phyloP scores from a whole-genome alignment of 2,329 filamentous ascomycete genomes.

The Xylariaceae sp. region DNA sequence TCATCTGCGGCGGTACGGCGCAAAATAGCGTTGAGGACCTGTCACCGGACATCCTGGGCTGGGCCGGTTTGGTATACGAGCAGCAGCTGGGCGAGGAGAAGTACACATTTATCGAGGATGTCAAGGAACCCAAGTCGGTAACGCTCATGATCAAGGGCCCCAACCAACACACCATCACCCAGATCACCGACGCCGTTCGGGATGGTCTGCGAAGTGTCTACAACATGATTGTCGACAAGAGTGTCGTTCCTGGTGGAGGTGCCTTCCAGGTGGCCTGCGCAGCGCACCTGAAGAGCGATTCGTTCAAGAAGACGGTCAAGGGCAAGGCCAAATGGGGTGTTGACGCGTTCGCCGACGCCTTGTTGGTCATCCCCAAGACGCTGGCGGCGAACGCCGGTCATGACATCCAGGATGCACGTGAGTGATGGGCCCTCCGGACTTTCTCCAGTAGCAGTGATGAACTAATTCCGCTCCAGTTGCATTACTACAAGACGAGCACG shows the following conservation, averaged over 20 bases:
- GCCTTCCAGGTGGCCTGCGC: conserved; percentile 95
- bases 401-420: conserved; percentile 90
- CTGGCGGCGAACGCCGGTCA: conserved; percentile 92
- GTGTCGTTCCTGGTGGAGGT: conserved; percentile 87
- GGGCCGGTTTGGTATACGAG: conserved; percentile 95
- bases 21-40: conserved; percentile 97
- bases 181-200: conserved; percentile 92
- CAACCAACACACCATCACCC: conserved; percentile 91
- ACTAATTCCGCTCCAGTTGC: conserved; percentile 54
- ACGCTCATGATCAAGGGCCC: conserved; percentile 97
- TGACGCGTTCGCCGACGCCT: conserved; percentile 86
- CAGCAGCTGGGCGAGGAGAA: conserved; percentile 98
- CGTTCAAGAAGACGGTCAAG: conserved; percentile 84
- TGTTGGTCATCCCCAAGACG: conserved; percentile 95
- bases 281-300: conserved; percentile 76
- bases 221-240: conserved; percentile 99
- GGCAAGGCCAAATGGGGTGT: conserved; percentile 98
- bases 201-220: conserved; percentile 94
- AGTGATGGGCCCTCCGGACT: conserved; percentile 31
- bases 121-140: conserved; percentile 97
- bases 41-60: conserved; percentile 79
- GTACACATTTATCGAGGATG: conserved; percentile 97
- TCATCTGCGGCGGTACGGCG: conserved; percentile 82
- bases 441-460: neutral
- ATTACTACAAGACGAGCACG: conserved; percentile 74